Conservation (phyloP, 2,329 filamentous ascomycete species). For the Fusarium coicis region DNA sequence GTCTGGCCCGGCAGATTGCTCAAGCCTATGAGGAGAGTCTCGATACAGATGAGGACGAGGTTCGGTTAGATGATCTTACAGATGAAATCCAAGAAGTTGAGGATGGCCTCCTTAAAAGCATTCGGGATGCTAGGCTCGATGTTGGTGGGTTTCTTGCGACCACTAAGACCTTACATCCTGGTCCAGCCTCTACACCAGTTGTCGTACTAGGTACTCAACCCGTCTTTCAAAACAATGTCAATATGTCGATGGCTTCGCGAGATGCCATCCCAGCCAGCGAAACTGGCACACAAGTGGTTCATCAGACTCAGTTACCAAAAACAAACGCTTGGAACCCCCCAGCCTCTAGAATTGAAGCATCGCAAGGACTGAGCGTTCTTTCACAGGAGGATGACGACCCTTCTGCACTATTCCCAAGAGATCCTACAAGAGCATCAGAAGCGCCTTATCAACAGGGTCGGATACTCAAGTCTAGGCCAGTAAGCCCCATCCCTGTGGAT, state of each 20-base stretch:
- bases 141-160: conserved; percentile 52
- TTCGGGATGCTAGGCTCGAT: conserved; percentile 59
- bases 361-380: conserved; percentile 38
- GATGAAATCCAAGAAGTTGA: conserved; percentile 58
- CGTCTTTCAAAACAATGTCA: conserved; percentile 42
- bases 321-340: conserved; percentile 40
- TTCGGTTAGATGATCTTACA: conserved; percentile 60
- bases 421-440: conserved; percentile 14
- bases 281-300: conserved; percentile 59
- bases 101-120: conserved; percentile 52
- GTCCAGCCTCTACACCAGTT: conserved; percentile 15
- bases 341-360: conserved; percentile 27
- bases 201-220: conserved; percentile 60
- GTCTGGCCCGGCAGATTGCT: conserved; percentile 58
- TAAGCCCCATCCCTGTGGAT: conserved; percentile 10
- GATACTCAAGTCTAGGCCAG: conserved; percentile 1
- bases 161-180: conserved; percentile 22
- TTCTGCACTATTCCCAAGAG: conserved; percentile 43
- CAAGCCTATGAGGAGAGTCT: conserved; percentile 62
- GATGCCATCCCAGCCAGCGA: conserved; percentile 48
- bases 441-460: conserved; percentile 3
- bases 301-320: conserved; percentile 61
- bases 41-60: conserved; percentile 64
- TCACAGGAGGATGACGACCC: conserved; percentile 40
- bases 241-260: conserved; percentile 49